Conservation (phyloP, 2,329 filamentous ascomycete genomes). For the Ophiostoma populinum region DNA sequence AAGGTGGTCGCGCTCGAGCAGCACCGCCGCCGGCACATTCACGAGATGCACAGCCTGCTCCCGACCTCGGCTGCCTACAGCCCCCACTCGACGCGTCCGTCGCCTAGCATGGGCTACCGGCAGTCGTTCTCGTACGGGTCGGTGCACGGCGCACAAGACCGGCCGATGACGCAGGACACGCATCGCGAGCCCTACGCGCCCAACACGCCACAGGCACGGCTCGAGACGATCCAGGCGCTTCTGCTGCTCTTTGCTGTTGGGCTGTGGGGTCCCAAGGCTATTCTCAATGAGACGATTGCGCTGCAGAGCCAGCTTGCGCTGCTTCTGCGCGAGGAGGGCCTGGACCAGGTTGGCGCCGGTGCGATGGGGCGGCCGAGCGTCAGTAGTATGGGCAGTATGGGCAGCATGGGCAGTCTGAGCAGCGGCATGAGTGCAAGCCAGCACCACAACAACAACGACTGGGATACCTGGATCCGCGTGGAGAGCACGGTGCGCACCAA, state of each 20-base stretch:
- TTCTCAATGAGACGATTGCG: conserved; percentile 40
- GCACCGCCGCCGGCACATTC: conserved; percentile 37
- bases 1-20: conserved; percentile 41
- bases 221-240: conserved; percentile 49
- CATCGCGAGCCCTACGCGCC: conserved; percentile 41
- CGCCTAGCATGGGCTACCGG: conserved; percentile 37
- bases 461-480: conserved; percentile 42
- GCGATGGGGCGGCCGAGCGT: no score
- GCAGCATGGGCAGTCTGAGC: no score
- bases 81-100: conserved; percentile 40
- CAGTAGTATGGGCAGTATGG: no score
- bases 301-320: conserved; percentile 41
- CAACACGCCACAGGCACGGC: conserved; percentile 39
- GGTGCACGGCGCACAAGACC: conserved; percentile 30
- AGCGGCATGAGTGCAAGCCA: no score
- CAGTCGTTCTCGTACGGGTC: conserved; percentile 44
- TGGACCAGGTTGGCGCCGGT: conserved; percentile 32
- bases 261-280: conserved; percentile 42
- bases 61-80: conserved; percentile 41
- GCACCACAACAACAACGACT: no score
- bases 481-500: conserved; percentile 42
- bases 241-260: conserved; percentile 42
- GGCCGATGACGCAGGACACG: conserved; percentile 38
- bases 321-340: conserved; percentile 39
- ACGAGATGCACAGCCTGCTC: conserved; percentile 37